A percentile compares a stretch with the other conserved stretches of the same genome.
Conservation (phyloP, 192 early-diverging fungal species). For the Jimgerdemannia flammicorona region DNA sequence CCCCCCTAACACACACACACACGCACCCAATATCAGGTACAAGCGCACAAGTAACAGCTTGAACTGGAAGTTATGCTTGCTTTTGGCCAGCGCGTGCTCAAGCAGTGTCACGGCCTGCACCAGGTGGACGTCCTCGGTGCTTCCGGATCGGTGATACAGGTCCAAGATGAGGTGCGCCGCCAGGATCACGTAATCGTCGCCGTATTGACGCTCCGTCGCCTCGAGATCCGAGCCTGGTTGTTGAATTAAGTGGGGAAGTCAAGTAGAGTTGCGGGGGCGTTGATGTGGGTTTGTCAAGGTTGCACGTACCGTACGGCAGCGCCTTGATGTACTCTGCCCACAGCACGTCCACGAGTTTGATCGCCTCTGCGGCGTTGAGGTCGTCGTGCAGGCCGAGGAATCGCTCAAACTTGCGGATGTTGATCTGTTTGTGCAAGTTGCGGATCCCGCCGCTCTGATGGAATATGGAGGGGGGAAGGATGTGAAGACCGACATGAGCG, state of each 20-base stretch:
- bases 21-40: slow-evolving; percentile 67
- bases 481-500: neutral
- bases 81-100: slow-evolving; percentile 70
- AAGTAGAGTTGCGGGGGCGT: slow-evolving; percentile 6
- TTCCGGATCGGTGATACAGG: slow-evolving; percentile 37
- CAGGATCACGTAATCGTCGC: slow-evolving; percentile 74
- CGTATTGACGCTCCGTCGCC: slow-evolving; percentile 71
- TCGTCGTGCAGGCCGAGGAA: slow-evolving; percentile 18
- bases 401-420: slow-evolving; percentile 33
- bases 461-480: neutral
- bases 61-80: slow-evolving; percentile 80
- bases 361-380: slow-evolving; percentile 1
- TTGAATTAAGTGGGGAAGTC: neutral
- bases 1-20: slow-evolving; percentile 38
- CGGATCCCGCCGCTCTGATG: slow-evolving; percentile 20
- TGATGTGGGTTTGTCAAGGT: neutral
- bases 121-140: slow-evolving; percentile 22
- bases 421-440: slow-evolving; percentile 32
- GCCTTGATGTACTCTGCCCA: slow-evolving; percentile 37
- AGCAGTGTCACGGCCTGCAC: slow-evolving; percentile 60
- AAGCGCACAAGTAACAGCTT: slow-evolving; percentile 84
- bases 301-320: slow-evolving; percentile 40
- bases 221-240: slow-evolving; percentile 47
- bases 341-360: slow-evolving; percentile 30
- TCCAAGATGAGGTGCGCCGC: slow-evolving; percentile 57